phyloP scores from a whole-genome alignment of 2,329 filamentous ascomycete genomes.

The Apiospora hydei region DNA sequence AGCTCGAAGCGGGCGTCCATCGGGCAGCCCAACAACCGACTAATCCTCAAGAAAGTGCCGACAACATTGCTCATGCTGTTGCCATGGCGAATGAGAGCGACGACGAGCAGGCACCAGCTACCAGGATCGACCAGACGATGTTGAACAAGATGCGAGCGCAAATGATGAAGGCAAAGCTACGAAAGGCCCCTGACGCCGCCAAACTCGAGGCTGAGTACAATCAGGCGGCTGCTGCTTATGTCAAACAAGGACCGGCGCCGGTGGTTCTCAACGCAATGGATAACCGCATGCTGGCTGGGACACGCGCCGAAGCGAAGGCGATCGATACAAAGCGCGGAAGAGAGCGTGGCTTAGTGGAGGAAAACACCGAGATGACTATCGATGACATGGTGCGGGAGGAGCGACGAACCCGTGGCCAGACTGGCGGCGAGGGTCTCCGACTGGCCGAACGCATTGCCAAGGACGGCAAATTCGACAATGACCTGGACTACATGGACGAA shows the following conservation, averaged over 20 bases:
- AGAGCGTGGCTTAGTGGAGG: conserved; percentile 84
- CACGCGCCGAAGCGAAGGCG: conserved; percentile 74
- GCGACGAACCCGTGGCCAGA: conserved; percentile 79
- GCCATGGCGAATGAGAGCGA: conserved; percentile 30
- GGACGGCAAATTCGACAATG: conserved; percentile 87
- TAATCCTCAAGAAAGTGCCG: conserved; percentile 61
- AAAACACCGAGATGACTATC: conserved; percentile 94
- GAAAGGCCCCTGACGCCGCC: conserved; percentile 75
- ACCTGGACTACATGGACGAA: conserved; percentile 97
- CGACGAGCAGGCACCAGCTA: conserved; percentile 43
- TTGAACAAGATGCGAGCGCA: conserved; percentile 91
- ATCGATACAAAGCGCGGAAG: conserved; percentile 82
- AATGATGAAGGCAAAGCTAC: conserved; percentile 94
- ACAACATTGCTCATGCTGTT: conserved; percentile 61
- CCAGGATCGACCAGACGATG: conserved; percentile 75
- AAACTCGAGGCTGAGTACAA: conserved; percentile 87
- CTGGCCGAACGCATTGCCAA: conserved; percentile 94
- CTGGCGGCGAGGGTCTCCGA: conserved; percentile 79
- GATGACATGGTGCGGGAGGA: conserved; percentile 98
- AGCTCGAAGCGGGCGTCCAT: conserved; percentile 59
- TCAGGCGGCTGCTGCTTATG: conserved; percentile 69
- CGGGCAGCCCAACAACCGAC: conserved; percentile 42
- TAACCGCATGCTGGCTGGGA: conserved; percentile 84
- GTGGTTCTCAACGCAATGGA: conserved; percentile 89
- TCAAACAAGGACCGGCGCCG: conserved; percentile 66